phyloP scores from a whole-genome alignment of 2,329 filamentous ascomycete genomes.

The Phoma sp. region DNA sequence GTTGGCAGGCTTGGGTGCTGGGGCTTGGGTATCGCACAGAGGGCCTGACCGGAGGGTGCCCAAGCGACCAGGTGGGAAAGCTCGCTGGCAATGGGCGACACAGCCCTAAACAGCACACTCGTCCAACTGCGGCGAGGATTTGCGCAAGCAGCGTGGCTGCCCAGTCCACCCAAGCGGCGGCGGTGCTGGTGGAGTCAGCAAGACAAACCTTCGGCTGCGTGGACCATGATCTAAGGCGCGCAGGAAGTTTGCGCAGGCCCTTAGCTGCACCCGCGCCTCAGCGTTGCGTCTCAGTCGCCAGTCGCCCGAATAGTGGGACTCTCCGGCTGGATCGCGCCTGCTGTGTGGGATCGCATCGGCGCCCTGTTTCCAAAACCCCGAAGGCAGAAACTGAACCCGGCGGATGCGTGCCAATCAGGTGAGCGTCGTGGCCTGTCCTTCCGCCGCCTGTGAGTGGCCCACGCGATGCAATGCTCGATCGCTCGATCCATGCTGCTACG shows the following conservation, averaged over 20 bases:
- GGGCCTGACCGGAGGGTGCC: conserved; percentile 9
- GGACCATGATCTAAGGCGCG: conserved; percentile 2
- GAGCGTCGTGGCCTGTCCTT: background rate
- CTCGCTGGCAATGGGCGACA: background rate
- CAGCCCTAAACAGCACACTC: background rate
- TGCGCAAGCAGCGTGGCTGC: conserved; percentile 12
- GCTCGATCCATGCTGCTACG: conserved; percentile 4
- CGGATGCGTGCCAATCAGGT: conserved; percentile 10
- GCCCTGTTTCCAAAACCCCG: conserved; percentile 2
- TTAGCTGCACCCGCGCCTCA: conserved; percentile 6
- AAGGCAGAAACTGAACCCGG: conserved; percentile 7
- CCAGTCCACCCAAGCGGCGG: conserved; percentile 3
- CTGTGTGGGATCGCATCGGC: conserved; percentile 2
- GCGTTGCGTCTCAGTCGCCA: background rate
- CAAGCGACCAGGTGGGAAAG: background rate
- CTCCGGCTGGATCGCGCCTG: conserved; percentile 1
- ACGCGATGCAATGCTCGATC: background rate
- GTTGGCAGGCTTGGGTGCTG: conserved; percentile 14
- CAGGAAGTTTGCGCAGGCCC: conserved; percentile 5
- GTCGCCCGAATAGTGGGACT: conserved; percentile 3
- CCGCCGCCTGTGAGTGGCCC: conserved; percentile 2
- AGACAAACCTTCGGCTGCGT: background rate
- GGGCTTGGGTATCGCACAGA: conserved; percentile 3
- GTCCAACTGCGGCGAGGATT: conserved; percentile 1
- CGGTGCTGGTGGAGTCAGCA: conserved; percentile 11